Base-by-base conservation (phyloP, 495 filamentous ascomycete species). In the Hyaloscypha hepaticicola region DNA sequence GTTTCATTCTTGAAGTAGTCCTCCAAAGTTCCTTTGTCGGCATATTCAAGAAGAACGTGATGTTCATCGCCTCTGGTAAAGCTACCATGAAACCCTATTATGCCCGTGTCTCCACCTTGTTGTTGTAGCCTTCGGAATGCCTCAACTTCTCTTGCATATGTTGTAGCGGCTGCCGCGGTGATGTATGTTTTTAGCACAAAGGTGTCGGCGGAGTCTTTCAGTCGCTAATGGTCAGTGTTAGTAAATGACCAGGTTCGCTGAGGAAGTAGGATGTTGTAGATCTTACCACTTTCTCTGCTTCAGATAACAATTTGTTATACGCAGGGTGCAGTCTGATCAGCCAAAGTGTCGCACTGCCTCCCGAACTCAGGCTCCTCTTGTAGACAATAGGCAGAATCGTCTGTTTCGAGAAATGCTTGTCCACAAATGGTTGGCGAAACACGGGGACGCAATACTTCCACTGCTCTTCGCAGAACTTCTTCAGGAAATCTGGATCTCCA, bases 41-140 rank as follows among this genome's bases (percentile, higher is more conserved):
- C 79, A 63, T 77, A 80, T 64, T 82, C 79, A 9, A 83, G 68
- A 38, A 83, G 69, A 0, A 82, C 60, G 51, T 78, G 75, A 61
- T 70, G 78, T 0, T 66, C 73, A 3, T 58, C 70, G 25, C 69
- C 61, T 21, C 76, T 71, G 50, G 61, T 72, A 64, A 74, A 81
- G 21, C 67, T 72, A 1, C 78, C 79, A 65, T 78, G 75, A 56
- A 74, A 81, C 1, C 61, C 72, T 16, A 80, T 75, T 19, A 82
- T 68, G 45, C 76, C 72, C 28, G 68, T 52, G 8, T 50, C 22
- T 2, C 50, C 57, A 2, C 68, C 14, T n/a, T 38, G 27, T 7
- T 16, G 63, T 34, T 66, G 72, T 7, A 81, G 64, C 25, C 61
- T 66, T 28, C 57, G 66, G 58, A 77, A 74, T 9, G 74, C 77